These are phyloP conservation scores for Yarrowia yakushimensis DNA, from an alignment of 805 yeast species.

Conservation along the genomic window DNA sequence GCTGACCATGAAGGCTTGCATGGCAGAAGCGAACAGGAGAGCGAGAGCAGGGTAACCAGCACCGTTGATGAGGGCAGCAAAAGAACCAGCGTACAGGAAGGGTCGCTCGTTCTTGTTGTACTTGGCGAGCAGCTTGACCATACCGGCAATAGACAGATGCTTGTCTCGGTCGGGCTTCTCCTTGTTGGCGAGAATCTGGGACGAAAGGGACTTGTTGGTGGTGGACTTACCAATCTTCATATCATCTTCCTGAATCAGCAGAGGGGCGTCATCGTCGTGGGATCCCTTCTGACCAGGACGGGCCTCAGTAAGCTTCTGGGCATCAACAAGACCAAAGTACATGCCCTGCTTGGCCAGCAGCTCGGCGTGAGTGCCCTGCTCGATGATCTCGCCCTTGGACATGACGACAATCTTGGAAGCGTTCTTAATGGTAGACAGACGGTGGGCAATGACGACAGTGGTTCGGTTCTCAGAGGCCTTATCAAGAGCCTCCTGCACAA, in stretches of 20 bases:
- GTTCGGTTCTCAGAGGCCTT: slow-evolving; percentile 41
- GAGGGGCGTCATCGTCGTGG: not conserved
- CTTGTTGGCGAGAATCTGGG: slow-evolving; percentile 27
- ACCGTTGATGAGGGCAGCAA: slow-evolving; percentile 37
- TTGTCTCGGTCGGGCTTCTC: slow-evolving; percentile 9
- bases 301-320: slow-evolving; percentile 36
- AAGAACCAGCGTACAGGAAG: slow-evolving; percentile 32
- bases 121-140: slow-evolving; percentile 30
- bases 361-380: slow-evolving; percentile 44
- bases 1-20: slow-evolving; percentile 38
- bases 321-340: slow-evolving; percentile 39
- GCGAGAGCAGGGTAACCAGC: slow-evolving; percentile 41
- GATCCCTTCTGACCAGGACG: slow-evolving; percentile 26
- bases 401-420: slow-evolving; percentile 56
- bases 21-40: slow-evolving; percentile 40
- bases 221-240: slow-evolving; percentile 19
- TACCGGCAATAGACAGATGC: slow-evolving; percentile 7
- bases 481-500: slow-evolving; percentile 43
- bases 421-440: slow-evolving; percentile 54
- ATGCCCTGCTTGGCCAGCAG: slow-evolving; percentile 36
- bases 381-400: slow-evolving; percentile 49
- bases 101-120: slow-evolving; percentile 34
- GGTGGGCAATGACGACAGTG: slow-evolving; percentile 57
- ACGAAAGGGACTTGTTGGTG: slow-evolving; percentile 29
- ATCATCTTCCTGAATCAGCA: slow-evolving; percentile 25